Evolutionary conservation across 1,139 yeast genomes (phyloP), one percentile per base, ranked within the genome.

Genomic region (Kodamaea alishanica): DNA sequence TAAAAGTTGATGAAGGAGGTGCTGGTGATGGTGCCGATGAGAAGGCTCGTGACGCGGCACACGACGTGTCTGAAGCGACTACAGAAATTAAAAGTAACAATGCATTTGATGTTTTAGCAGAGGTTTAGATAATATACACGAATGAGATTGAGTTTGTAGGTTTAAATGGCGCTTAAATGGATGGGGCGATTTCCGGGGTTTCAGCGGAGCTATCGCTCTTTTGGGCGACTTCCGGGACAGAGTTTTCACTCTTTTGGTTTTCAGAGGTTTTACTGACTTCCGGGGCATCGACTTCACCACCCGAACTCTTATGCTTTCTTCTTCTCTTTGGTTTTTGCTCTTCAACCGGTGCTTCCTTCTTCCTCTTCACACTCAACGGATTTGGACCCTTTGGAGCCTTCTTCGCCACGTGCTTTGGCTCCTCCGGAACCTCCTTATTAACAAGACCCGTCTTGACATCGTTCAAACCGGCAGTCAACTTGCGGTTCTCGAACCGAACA

Each of bases 381-480:
- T 87, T 86, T 4, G 95, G 94, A 15, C 75, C 86, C 51, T 80
- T 83, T 8, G 88, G 84, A 2, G 92, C 89, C 55, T 74, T 81
- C 52, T 77, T 73, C 60, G 75, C 79, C 57, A 73, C 77, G 31
- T 32, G 43, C 8, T 45, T 47, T 9, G 52, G 52, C 29, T 46
- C 53, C n/a, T 47, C 60, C 52, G 3, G 47, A 58, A 3, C 46
- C 58, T 40, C 56, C 26, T 48, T 33, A 11, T 30, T 15, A 7
- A 34, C 40, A 30, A 38, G 32, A 8, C 43, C 43, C 8, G 34
- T 51, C 41, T 61, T 61, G 4, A 69, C 63, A 47, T 75, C 80
- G 53, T 90, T 90, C 55, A 92, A 73, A 0, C 97, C 97, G 24
- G 73, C 77, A 5, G 77, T 77, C 37, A 92, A 70, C 55, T 94